phyloP scores from a whole-genome alignment of 1,284 basidiomycete genomes.

The Volvariella volvacea region DNA sequence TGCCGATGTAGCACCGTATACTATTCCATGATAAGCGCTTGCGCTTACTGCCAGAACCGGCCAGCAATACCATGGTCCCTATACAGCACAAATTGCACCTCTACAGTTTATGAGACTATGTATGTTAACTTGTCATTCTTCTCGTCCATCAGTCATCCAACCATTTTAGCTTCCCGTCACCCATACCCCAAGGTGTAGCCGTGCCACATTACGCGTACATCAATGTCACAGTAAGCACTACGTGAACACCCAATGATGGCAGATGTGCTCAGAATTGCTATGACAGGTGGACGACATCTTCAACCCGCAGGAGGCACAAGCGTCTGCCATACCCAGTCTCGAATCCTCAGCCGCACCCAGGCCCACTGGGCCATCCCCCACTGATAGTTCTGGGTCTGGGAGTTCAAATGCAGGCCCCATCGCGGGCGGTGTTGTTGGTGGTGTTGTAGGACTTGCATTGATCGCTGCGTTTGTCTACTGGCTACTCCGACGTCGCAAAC shows the following conservation, averaged over 20 bases:
- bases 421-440: slow-evolving; percentile 38
- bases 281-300: slow-evolving; percentile 19
- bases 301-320: slow-evolving; percentile 12
- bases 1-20: slow-evolving; percentile 34
- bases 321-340: neutral
- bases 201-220: slow-evolving; percentile 24
- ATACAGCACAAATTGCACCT: slow-evolving; percentile 2
- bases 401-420: slow-evolving; percentile 32
- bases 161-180: slow-evolving; percentile 15
- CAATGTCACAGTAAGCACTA: slow-evolving; percentile 19
- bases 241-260: neutral
- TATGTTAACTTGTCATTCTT: slow-evolving; percentile 22
- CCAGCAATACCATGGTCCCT: slow-evolving; percentile 18
- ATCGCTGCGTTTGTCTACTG: slow-evolving; percentile 27
- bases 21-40: slow-evolving; percentile 34
- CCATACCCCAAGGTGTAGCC: slow-evolving; percentile 17
- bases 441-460: slow-evolving; percentile 26
- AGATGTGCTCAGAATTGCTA: neutral
- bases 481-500: slow-evolving; percentile 24
- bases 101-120: slow-evolving; percentile 25
- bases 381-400: neutral
- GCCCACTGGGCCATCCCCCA: neutral
- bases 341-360: neutral
- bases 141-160: slow-evolving; percentile 14
- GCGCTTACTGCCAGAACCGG: slow-evolving; percentile 30